A percentile compares a stretch with the other conserved stretches of the same genome.
phyloP scores from a whole-genome alignment of 202 grass and related monocot species.

The Sporobolus alterniflorus region DNA sequence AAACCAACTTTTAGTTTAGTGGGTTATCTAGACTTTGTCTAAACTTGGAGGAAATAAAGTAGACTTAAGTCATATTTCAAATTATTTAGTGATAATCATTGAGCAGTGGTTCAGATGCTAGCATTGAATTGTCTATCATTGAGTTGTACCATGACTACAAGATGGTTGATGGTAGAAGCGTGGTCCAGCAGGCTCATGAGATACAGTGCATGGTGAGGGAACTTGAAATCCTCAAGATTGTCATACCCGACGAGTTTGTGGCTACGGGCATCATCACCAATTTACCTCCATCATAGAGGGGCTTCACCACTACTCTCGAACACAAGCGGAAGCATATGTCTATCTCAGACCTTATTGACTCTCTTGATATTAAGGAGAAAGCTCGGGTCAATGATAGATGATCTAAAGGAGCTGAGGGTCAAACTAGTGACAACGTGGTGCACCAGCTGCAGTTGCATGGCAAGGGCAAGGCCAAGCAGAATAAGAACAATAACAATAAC shows the following conservation, averaged over 20 bases:
- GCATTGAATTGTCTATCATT: background rate
- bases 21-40: no score
- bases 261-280: background rate
- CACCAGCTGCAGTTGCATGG: no score
- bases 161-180: background rate
- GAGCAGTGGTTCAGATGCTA: background rate
- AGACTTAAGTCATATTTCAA: no score
- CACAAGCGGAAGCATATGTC: background rate
- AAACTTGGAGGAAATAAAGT: no score
- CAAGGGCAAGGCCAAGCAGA: background rate
- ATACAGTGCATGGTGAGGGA: background rate
- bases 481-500: background rate
- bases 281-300: background rate
- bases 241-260: background rate
- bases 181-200: background rate
- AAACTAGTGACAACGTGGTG: no score
- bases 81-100: no score
- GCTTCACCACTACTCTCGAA: background rate
- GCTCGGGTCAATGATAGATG: no score
- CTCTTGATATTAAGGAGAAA: no score
- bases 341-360: no score
- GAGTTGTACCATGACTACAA: background rate
- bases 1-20: no score
- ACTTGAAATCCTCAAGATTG: background rate
- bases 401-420: no score